Evolutionary conservation across 345 rosid species (phyloP), one percentile per base, ranked within the genome.

Genomic region (Dipteronia dyeriana): DNA sequence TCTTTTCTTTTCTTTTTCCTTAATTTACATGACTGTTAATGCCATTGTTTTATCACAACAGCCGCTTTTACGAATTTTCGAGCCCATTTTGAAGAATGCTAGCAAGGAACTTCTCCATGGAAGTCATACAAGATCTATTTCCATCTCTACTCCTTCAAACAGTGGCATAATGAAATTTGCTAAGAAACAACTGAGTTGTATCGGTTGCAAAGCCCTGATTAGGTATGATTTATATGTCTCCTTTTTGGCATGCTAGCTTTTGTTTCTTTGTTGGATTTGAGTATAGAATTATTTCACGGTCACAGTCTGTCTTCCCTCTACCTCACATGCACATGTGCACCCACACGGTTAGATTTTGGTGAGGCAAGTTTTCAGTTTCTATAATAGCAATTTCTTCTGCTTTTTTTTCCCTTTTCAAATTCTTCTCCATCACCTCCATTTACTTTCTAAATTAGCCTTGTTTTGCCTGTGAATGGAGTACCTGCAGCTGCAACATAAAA

Each of bases 151-250:
- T 78, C 99, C 99, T 83, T 87, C 97, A 76, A 92, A 83, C 80
- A 89, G 97, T 59, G 98, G 99, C 82, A 91, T 96, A 78, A 94
- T 94, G 99, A 96, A 80, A 86, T 96, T 89, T 80, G 97, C 98
- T 13, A 89, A 92, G 91, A 96, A 90, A 76, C 94, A 87, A 76
- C 90, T 89, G 70, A 89, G 87, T 81, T 94, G 99, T 85, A 80
- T 92, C 68, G 98, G 99, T 62, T 96, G 98, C 90, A 96, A 91
- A 84, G 92, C 91, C 12, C 77, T 90, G 59, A 85, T 94, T 72
- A 87, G 95, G 97, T 94, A 81, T 75, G 45, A 11, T 34, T 41
- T 41, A 1, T 31, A 1, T 31, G 41, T 25, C 51, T 25, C 49
- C 63, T 54, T 39, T 62, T 19, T 17, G 13, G 51, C 56, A 62